Evolutionary conservation across 2,329 filamentous ascomycete genomes (phyloP), one percentile per base, ranked within the genome.

Genomic region (Pseudohalonectria lignicola): DNA sequence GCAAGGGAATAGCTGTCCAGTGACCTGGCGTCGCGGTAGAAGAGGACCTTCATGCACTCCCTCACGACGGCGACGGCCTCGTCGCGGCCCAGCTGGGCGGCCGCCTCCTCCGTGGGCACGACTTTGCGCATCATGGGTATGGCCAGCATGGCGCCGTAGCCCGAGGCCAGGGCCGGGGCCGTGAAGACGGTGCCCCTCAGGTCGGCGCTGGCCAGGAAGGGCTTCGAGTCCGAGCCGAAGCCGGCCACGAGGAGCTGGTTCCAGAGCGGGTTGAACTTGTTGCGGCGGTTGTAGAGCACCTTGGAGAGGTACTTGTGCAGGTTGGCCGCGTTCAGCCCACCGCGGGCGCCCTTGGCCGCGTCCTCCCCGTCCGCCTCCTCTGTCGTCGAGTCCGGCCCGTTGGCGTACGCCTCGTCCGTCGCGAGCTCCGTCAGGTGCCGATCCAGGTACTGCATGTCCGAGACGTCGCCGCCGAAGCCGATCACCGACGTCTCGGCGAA

Each of bases 371-470:
- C 74, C 47, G 32, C 38, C 12, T 40, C 37, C 34, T 41, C 55
- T 47, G 52, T 56, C 47, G 61, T 53, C 34, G 38, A 36, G 60
- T 41, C 66, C 57, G 39, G 61, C 28, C 49, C 49, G 49, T 45
- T 48, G 42, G 72, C 73, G 70, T 98, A 96, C 57, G 86, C 82
- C 70, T 96, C 88, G 59, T 82, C 74, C 61, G 93, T 86, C 58
- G 84, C 79, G 52, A 96, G 82, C 45, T 85, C 82, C 55, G 75
- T 81, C 50, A 98, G 81, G 54, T 94, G 78, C 51, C 92, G 81
- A 74, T 94, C 84, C 49, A 98, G 79, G 69, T 93, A 93, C 70
- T 98, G 92, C 92, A 98, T 96, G 69, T 98, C 92, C 47, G 86
- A 94, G 52, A 98, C 82, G 67, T 98, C 92, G 60, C 92, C 92